Evolutionary conservation across 345 rosid genomes (phyloP).

Genomic region (Hibiscus syriacus): DNA sequence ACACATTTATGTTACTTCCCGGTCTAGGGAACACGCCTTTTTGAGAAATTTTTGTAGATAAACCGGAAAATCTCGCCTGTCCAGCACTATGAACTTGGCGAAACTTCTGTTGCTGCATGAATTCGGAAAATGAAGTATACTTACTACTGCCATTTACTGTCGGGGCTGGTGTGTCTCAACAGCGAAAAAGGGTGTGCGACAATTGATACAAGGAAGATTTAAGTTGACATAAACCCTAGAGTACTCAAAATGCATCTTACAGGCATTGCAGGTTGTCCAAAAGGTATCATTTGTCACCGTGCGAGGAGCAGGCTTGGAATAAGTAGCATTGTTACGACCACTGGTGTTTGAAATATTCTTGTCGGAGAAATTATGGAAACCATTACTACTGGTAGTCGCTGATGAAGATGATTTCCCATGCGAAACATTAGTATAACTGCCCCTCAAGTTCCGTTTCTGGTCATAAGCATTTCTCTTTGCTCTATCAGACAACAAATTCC

Average conservation of each 20-base stretch:
- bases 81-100: background rate
- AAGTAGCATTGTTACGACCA: constrained; percentile 16
- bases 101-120: constrained; percentile 9
- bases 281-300: constrained; percentile 22
- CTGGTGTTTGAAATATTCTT: background rate
- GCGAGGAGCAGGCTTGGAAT: constrained; percentile 6
- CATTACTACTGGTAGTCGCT: constrained; percentile 16
- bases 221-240: constrained; percentile 18
- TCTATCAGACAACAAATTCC: constrained; percentile 37
- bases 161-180: constrained; percentile 31
- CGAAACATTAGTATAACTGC: constrained; percentile 5
- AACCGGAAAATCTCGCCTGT: constrained; percentile 8
- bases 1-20: constrained; percentile 5
- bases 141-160: constrained; percentile 16
- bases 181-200: constrained; percentile 33
- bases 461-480: constrained; percentile 34
- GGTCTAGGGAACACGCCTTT: background rate
- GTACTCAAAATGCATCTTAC: constrained; percentile 40
- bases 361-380: constrained; percentile 12
- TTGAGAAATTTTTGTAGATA: constrained; percentile 1
- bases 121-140: constrained; percentile 4
- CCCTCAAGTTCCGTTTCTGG: constrained; percentile 24
- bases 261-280: constrained; percentile 47
- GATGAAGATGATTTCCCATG: constrained; percentile 14
- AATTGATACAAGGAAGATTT: constrained; percentile 34